Conservation (phyloP, 2,329 filamentous ascomycete genomes). For the Sarocladium oryzae region DNA sequence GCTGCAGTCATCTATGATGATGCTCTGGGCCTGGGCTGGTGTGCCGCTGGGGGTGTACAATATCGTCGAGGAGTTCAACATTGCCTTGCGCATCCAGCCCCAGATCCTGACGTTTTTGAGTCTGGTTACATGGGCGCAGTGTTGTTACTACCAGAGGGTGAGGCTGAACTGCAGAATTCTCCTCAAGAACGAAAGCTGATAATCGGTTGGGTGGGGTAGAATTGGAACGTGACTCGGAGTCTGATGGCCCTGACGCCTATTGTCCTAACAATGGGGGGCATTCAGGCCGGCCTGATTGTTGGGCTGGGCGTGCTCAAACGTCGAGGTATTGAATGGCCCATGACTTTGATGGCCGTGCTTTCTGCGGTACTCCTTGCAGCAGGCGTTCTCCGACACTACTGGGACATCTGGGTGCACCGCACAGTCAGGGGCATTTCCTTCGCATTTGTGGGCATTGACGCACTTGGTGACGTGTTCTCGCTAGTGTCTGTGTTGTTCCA, state of each 20-base stretch:
- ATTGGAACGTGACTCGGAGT: conserved; percentile 10
- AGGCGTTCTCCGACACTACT: conserved; percentile 62
- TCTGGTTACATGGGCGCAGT: conserved; percentile 24
- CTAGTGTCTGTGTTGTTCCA: conserved; percentile 59
- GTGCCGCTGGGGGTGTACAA: conserved; percentile 20
- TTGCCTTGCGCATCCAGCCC: conserved; percentile 25
- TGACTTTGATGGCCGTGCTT: conserved; percentile 59
- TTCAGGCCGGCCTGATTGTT: conserved; percentile 54
- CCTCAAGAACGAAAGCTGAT: not conserved
- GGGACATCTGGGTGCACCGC: conserved; percentile 59
- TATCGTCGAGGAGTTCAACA: conserved; percentile 22
- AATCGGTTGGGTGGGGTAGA: not conserved
- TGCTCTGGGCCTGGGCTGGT: conserved; percentile 17
- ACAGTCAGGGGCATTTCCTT: conserved; percentile 68
- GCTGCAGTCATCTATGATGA: conserved; percentile 13
- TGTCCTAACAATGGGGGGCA: conserved; percentile 49
- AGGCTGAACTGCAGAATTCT: not conserved
- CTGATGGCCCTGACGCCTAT: conserved; percentile 40
- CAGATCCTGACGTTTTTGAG: conserved; percentile 26
- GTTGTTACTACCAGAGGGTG: conserved; percentile 20
- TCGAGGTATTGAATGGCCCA: conserved; percentile 49
- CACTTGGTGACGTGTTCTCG: conserved; percentile 61
- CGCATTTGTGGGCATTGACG: conserved; percentile 64
- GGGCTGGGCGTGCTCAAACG: conserved; percentile 41
- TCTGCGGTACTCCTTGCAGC: conserved; percentile 57